Base-by-base conservation (phyloP, 345 rosid species). In the Citrus glauca region DNA sequence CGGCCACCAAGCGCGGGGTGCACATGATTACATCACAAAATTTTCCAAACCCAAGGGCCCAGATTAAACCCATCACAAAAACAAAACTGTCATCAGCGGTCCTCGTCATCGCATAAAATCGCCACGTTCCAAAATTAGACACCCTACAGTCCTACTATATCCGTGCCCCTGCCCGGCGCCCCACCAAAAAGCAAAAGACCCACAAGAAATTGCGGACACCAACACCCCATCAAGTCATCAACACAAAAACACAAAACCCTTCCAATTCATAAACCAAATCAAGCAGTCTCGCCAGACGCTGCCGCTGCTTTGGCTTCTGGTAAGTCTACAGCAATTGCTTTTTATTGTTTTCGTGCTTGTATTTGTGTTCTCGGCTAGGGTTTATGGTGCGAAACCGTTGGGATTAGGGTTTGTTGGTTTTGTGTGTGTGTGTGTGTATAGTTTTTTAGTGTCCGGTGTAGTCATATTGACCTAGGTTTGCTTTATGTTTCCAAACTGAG, bases 391-490 rank as follows among this genome's bases (percentile, higher is more conserved):
- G 28, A 28, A 45, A 28, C 69, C 17, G 35, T 75, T 32, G 9
- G 62, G 63, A 50, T n/a, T 75, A 75, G 78, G 63, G 78, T 65
- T 75, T 65, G 17, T 42, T 40, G 25, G n/a, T 75, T 14, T 3
- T 35, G 42, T 40, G 37, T 35, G 37, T 5, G 37, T 33, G 37
- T 35, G 37, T 35, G 37, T 35, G 7, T 35, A 1, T 35, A 35
- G 6, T 45, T 74, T 25, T 72, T 24, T 64, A 20, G 45, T 3
- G 10, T 48, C 32, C 14, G n/a, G 10, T 20, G 38, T 45, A 45
- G 68, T 73, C 62, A 5, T 19, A 5, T 24, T 9, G 5, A 6
- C 20, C 9, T 48, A 70, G 24, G 61, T n/a, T 70, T 70, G 61
- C 13, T 1, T 27, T 69, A 25, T 25, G 53, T 68, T n/a, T 4